phyloP scores from a whole-genome alignment of 495 filamentous ascomycete genomes.

The Hypoxylon lenormandii region DNA sequence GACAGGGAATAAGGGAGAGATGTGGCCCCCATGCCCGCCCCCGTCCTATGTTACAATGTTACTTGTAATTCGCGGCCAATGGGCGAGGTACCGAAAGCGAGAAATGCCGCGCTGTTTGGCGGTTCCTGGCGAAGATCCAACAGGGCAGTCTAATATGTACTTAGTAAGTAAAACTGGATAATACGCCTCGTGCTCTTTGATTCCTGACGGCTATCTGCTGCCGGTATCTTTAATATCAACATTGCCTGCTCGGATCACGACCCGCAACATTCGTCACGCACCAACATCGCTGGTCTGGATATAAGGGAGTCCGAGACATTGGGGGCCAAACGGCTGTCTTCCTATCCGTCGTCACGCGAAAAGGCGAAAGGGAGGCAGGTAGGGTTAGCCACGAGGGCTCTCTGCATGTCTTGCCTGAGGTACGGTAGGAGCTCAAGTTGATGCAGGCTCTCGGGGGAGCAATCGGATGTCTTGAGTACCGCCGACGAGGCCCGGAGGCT shows the following conservation, averaged over 20 bases:
- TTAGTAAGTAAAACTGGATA: constrained; percentile 1
- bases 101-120: constrained; percentile 15
- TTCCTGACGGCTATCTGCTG: neutral
- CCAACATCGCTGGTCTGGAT: neutral
- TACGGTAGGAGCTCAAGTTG: constrained; percentile 27
- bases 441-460: constrained; percentile 27
- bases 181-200: constrained; percentile 2
- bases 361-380: too few relatives aligned
- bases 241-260: constrained; percentile 3
- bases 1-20: constrained; percentile 25
- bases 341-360: constrained; percentile 23
- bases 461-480: constrained; percentile 8
- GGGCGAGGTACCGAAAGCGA: constrained; percentile 9
- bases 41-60: too few relatives aligned
- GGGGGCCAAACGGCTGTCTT: constrained; percentile 7
- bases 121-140: constrained; percentile 7
- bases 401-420: constrained; percentile 36
- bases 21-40: constrained; percentile 20
- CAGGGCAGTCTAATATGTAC: neutral
- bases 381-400: constrained; percentile 23
- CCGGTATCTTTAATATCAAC: too few relatives aligned
- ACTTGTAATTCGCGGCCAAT: constrained; percentile 8
- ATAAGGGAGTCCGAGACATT: constrained; percentile 12
- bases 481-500: constrained; percentile 25
- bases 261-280: neutral